phyloP scores from a whole-genome alignment of 2,329 filamentous ascomycete genomes.

The Corinectria fuckeliana region DNA sequence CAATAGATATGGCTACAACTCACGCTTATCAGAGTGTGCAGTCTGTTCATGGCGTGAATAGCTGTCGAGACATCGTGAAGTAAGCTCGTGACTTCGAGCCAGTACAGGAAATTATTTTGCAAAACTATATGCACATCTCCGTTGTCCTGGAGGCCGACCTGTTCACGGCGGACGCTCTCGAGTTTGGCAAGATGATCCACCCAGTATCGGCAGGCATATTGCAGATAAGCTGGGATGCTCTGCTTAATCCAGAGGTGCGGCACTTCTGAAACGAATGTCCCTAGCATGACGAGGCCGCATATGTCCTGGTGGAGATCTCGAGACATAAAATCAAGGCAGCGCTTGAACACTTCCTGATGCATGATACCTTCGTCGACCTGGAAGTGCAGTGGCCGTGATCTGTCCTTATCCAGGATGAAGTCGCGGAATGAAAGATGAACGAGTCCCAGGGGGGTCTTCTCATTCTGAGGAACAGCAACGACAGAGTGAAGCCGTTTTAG shows the following conservation, averaged over 20 bases:
- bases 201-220: constrained; percentile 13
- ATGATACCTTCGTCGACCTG: background rate
- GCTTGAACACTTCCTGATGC: background rate
- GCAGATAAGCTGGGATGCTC: background rate
- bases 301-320: constrained; percentile 3
- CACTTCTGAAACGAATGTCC: background rate
- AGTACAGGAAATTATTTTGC: no score
- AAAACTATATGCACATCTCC: no score
- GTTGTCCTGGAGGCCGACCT: no score
- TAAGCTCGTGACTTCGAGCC: no score
- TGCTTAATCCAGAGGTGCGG: background rate
- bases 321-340: constrained; percentile 7
- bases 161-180: no score
- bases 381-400: background rate
- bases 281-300: background rate
- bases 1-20: no score
- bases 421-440: constrained; percentile 17
- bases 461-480: background rate
- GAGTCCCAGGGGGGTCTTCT: background rate
- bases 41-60: no score
- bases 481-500: background rate
- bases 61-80: no score
- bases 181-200: constrained; percentile 3
- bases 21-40: no score
- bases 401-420: background rate